phyloP scores from a whole-genome alignment of 2,329 filamentous ascomycete species.

The Chalaropsis ovoidea region DNA sequence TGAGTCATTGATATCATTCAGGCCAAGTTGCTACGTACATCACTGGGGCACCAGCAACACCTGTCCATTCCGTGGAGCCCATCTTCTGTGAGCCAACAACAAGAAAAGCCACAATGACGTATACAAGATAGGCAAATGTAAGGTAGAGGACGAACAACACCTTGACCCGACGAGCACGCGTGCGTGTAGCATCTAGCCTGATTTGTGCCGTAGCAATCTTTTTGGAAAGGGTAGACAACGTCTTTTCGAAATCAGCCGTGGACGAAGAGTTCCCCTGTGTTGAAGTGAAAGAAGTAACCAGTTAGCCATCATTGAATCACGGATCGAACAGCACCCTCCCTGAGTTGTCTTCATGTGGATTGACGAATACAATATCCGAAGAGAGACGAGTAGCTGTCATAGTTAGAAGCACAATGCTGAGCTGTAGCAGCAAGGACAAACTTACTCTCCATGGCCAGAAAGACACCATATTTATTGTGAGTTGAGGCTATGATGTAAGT shows the following conservation, averaged over 20 bases:
- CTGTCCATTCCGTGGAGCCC: conserved; percentile 65
- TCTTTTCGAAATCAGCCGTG: conserved; percentile 86
- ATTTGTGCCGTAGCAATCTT: conserved; percentile 71
- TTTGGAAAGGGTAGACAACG: conserved; percentile 65
- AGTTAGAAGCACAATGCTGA: neutral
- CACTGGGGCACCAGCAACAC: conserved; percentile 66
- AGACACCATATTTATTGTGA: conserved; percentile 54
- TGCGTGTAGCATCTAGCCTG: conserved; percentile 61
- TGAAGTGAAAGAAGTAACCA: neutral
- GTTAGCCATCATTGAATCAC: neutral
- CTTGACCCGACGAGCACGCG: conserved; percentile 64
- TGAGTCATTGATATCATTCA: neutral
- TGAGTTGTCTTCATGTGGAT: too few relatives aligned
- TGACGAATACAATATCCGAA: too few relatives aligned
- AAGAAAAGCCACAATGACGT: conserved; percentile 67
- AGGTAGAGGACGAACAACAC: conserved; percentile 86
- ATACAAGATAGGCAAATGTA: conserved; percentile 80
- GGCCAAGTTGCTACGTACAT: conserved; percentile 43
- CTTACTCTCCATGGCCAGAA: conserved; percentile 77
- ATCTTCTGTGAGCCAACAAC: conserved; percentile 78
- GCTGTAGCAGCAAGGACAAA: conserved; percentile 15
- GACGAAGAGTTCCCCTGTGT: conserved; percentile 65
- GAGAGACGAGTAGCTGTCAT: neutral
- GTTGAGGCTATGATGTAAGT: neutral
- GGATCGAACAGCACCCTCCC: neutral